Evolutionary conservation across 1,284 basidiomycete genomes (phyloP).

Genomic region (Pseudozyma thailandica): DNA sequence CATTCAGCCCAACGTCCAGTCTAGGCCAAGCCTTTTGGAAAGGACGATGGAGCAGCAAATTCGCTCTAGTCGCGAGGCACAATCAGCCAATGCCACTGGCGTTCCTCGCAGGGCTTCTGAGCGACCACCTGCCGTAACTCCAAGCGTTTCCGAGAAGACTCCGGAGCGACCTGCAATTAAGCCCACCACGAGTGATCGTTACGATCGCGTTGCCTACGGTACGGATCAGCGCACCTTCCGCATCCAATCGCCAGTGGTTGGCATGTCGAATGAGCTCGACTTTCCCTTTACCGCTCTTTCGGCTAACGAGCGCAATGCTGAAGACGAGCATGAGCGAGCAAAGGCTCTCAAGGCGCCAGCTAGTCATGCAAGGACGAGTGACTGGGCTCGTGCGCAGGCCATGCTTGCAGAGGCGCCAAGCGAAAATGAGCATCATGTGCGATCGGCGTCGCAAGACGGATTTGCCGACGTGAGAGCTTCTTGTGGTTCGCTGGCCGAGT

Average conservation of each 20-base stretch:
- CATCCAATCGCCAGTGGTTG: conserved; percentile 1
- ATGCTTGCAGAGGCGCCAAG: conserved; percentile 6
- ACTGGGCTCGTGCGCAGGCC: conserved; percentile 36
- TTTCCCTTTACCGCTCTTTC: conserved; percentile 20
- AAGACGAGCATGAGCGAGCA: too few species aligned
- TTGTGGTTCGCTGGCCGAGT: conserved; percentile 1
- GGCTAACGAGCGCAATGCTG: neutral
- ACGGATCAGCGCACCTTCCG: conserved; percentile 25
- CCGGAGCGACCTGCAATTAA: neutral
- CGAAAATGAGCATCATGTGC: neutral
- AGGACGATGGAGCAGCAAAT: conserved; percentile 25
- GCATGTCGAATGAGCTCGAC: neutral
- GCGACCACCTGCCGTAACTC: neutral
- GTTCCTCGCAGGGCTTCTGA: neutral
- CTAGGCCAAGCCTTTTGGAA: conserved; percentile 29
- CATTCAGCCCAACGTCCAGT: conserved; percentile 35
- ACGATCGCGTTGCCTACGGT: conserved; percentile 19
- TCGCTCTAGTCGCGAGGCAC: conserved; percentile 11
- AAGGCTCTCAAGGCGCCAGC: neutral
- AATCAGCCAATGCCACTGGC: conserved; percentile 10
- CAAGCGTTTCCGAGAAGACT: neutral
- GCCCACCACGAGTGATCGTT: conserved; percentile 5
- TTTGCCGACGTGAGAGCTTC: conserved; percentile 6
- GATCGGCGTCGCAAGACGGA: neutral
- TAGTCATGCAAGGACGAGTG: conserved; percentile 32